Conservation (phyloP, 208 protist species). For the Leishmania guyanensis region DNA sequence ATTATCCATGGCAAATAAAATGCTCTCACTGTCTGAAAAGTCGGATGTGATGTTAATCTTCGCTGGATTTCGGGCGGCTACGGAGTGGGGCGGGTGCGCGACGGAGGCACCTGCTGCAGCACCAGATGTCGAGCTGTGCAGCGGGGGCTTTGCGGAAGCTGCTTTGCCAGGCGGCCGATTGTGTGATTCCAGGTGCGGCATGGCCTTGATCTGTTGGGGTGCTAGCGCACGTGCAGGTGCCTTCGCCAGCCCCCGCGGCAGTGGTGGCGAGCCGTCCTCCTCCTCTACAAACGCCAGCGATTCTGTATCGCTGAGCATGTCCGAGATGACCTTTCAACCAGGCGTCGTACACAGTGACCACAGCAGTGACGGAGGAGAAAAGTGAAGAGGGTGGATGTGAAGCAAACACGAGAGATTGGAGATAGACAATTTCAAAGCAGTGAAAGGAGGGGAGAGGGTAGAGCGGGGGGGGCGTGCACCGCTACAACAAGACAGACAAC, state of each 20-base stretch:
- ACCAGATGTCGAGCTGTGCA: constrained; percentile 1
- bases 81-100: background rate
- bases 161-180: constrained; percentile 1
- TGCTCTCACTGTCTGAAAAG: constrained; percentile 34
- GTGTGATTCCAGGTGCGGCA: constrained; percentile 6
- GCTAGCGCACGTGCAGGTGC: background rate
- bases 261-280: constrained; percentile 12
- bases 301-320: constrained; percentile 51
- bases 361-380: background rate
- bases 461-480: background rate
- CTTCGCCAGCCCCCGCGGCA: background rate
- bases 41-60: constrained; percentile 10
- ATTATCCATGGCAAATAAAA: constrained; percentile 26
- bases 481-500: background rate
- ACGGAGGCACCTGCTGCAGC: background rate
- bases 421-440: background rate
- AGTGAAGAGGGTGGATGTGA: background rate
- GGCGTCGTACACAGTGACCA: background rate
- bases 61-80: background rate
- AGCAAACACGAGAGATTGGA: background rate
- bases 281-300: constrained; percentile 59
- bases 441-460: background rate
- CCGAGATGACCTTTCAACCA: background rate
- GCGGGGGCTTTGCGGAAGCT: constrained; percentile 13
- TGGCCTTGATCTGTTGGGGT: constrained; percentile 14